These are phyloP conservation scores for Cutaneotrichosporon curvatum DNA, from an alignment of 1,284 basidiomycete species.

Conservation along the genomic window DNA sequence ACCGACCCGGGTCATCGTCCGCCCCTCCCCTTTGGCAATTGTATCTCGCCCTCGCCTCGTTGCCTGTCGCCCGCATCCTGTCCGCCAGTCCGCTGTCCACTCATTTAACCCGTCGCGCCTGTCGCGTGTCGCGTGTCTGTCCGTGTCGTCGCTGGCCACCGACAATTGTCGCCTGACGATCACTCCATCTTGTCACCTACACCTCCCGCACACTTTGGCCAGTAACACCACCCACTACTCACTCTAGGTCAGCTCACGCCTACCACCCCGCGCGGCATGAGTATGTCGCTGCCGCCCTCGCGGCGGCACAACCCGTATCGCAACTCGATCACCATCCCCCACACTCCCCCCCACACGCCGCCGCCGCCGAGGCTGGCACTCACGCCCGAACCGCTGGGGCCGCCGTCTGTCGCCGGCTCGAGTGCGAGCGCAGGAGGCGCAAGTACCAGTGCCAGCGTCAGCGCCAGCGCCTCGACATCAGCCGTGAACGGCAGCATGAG, in stretches of 20 bases:
- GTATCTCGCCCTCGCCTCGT: too few species aligned
- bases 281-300: slow-evolving; percentile 5
- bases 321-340: neutral
- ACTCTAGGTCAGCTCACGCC: too few species aligned
- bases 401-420: slow-evolving; percentile 13
- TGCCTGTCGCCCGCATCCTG: too few species aligned
- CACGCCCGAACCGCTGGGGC: slow-evolving; percentile 5
- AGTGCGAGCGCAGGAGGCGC: slow-evolving; percentile 9
- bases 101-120: too few species aligned
- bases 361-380: too few species aligned
- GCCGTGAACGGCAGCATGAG: too few species aligned
- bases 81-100: too few species aligned
- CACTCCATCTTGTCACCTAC: too few species aligned
- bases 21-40: too few species aligned
- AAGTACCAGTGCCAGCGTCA: slow-evolving; percentile 3
- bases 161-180: neutral
- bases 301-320: slow-evolving; percentile 2
- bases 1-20: too few species aligned
- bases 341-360: neutral
- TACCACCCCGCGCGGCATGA: slow-evolving; percentile 1
- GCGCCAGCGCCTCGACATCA: too few species aligned
- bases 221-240: neutral
- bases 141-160: too few species aligned
- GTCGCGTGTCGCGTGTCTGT: neutral
- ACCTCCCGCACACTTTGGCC: neutral